Percentiles rank a stretch among this genome's conserved stretches.
Conservation (phyloP, 768 basidiomycete species). For the Amanita molliuscula region DNA sequence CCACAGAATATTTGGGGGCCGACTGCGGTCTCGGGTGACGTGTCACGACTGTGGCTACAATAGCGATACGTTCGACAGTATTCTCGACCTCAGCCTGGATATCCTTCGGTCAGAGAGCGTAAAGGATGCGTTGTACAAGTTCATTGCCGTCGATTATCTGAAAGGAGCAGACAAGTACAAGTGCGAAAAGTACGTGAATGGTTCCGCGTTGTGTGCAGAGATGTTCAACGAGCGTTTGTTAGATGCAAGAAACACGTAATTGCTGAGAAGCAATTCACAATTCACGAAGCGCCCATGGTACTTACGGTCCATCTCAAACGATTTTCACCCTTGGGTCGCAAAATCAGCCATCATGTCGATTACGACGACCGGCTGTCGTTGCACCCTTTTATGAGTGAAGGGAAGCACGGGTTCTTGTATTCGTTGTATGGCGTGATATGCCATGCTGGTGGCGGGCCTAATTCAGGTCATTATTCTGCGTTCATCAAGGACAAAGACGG, state of each 20-base stretch:
- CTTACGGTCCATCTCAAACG: constrained; percentile 93
- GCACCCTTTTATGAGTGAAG: constrained; percentile 75
- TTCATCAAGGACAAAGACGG: constrained; percentile 63
- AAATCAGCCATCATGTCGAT: constrained; percentile 67
- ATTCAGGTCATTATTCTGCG: constrained; percentile 93
- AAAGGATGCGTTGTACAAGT: constrained; percentile 67
- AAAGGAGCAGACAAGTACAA: constrained; percentile 95
- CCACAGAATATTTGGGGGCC: constrained; percentile 89
- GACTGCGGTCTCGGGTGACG: constrained; percentile 81
- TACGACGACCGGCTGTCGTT: constrained; percentile 72
- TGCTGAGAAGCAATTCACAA: constrained; percentile 84
- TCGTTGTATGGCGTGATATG: constrained; percentile 86
- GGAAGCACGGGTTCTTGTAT: constrained; percentile 68
- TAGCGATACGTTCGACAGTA: constrained; percentile 94
- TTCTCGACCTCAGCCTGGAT: constrained; percentile 90
- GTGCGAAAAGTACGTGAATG: constrained; percentile 80
- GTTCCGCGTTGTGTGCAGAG: neutral
- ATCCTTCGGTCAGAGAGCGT: constrained; percentile 55
- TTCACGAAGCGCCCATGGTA: constrained; percentile 80
- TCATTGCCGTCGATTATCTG: constrained; percentile 72
- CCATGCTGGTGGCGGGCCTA: constrained; percentile 87
- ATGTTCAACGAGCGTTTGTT: neutral
- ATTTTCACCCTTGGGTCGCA: constrained; percentile 84
- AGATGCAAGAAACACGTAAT: constrained; percentile 90
- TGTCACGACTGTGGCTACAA: constrained; percentile 76